Conservation (phyloP, 169 alveolate species). For the Plasmodium chabaudi region DNA sequence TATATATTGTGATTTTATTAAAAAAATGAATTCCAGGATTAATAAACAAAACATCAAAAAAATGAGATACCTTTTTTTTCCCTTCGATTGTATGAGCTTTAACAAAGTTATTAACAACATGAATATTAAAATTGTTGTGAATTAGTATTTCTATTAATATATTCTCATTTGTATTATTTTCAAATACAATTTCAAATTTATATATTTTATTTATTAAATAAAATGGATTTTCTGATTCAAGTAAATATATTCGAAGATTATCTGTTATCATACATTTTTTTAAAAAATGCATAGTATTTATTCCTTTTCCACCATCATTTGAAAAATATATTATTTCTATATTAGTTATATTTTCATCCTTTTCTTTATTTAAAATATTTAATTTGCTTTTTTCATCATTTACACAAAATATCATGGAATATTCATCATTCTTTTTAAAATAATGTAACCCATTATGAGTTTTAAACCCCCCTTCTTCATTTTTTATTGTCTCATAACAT, state of each 20-base stretch:
- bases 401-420: slow-evolving; percentile 63
- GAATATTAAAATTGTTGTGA: slow-evolving; percentile 60
- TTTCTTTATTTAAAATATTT: slow-evolving; percentile 28
- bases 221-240: slow-evolving; percentile 19
- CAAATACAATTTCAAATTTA: slow-evolving; percentile 71
- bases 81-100: slow-evolving; percentile 51
- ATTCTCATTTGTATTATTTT: slow-evolving; percentile 53
- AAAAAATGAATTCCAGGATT: slow-evolving; percentile 72
- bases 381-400: slow-evolving; percentile 63
- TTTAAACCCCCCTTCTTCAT: slow-evolving; percentile 21
- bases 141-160: slow-evolving; percentile 39
- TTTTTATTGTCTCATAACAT: slow-evolving; percentile 49
- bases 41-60: slow-evolving; percentile 68
- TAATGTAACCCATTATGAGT: slow-evolving; percentile 54
- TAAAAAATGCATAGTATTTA: slow-evolving; percentile 58
- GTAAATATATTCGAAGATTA: slow-evolving; percentile 49
- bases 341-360: slow-evolving; percentile 54
- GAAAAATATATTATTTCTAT: slow-evolving; percentile 64
- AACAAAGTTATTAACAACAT: slow-evolving; percentile 67
- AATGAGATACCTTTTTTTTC: slow-evolving; percentile 57
- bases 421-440: slow-evolving; percentile 67
- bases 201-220: slow-evolving; percentile 46
- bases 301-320: slow-evolving; percentile 53
- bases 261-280: slow-evolving; percentile 47
- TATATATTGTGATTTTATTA: slow-evolving; percentile 70